Conservation (phyloP, 768 basidiomycete species). For the Agaricus sinodeliciosus region DNA sequence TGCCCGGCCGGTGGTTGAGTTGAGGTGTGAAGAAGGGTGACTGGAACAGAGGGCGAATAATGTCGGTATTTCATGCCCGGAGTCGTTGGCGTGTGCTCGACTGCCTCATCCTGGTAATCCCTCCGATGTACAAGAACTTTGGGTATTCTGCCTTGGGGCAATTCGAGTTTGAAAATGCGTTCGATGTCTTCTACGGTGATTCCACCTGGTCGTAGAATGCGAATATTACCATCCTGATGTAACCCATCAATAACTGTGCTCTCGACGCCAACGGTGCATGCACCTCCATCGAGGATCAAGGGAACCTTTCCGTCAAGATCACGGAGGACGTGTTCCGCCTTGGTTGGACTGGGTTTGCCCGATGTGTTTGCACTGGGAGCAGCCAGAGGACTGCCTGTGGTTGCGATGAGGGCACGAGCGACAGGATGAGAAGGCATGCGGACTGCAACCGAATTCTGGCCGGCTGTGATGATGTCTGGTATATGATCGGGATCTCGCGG, state of each 20-base stretch:
- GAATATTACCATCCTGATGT: constrained; percentile 63
- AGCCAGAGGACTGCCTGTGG: constrained; percentile 71
- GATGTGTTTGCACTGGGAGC: constrained; percentile 95
- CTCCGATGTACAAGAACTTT: constrained; percentile 72
- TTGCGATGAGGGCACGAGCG: constrained; percentile 80
- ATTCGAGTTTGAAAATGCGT: constrained; percentile 40
- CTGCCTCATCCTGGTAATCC: constrained; percentile 63
- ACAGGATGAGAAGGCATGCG: constrained; percentile 94
- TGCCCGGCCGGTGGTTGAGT: constrained; percentile 32
- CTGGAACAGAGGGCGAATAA: constrained; percentile 88
- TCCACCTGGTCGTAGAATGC: constrained; percentile 88
- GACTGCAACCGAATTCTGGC: constrained; percentile 77
- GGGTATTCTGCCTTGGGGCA: constrained; percentile 28
- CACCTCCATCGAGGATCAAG: constrained; percentile 87
- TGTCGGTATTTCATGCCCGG: constrained; percentile 99
- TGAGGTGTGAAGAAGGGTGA: constrained; percentile 60
- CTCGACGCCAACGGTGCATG: constrained; percentile 87
- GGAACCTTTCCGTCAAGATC: constrained; percentile 73
- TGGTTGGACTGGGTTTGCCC: constrained; percentile 91
- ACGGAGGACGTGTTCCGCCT: constrained; percentile 73
- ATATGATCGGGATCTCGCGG: constrained; percentile 58
- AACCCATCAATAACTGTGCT: constrained; percentile 94
- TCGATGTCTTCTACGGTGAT: constrained; percentile 86
- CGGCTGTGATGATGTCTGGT: constrained; percentile 74
- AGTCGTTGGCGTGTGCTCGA: constrained; percentile 82